phyloP scores from a whole-genome alignment of 2,329 filamentous ascomycete genomes.

The Helminthosporium solani region DNA sequence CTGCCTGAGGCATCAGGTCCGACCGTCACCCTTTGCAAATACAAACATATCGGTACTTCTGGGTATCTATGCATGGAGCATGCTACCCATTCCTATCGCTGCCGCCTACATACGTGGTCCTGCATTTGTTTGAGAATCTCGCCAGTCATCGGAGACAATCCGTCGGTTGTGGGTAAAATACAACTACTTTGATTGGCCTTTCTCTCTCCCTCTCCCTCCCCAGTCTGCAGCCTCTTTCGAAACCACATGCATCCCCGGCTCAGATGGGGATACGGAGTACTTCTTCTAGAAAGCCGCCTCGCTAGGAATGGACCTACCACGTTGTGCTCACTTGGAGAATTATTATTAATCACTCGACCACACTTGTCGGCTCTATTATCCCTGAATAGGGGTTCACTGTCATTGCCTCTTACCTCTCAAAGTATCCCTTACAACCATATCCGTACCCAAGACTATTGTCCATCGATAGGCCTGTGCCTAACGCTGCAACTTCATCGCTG shows the following conservation, averaged over 20 bases:
- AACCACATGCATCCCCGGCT: constrained; percentile 7
- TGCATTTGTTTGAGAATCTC: constrained; percentile 15
- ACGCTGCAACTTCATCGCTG: no score
- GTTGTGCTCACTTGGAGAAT: not conserved
- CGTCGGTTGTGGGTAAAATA: constrained; percentile 26
- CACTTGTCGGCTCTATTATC: not conserved
- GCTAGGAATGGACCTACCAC: not conserved
- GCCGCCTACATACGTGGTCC: constrained; percentile 11
- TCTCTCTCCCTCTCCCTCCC: constrained; percentile 21
- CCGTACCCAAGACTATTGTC: no score
- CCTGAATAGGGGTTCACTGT: no score
- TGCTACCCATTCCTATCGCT: no score
- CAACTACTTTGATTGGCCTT: constrained; percentile 3
- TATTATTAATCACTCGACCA: not conserved
- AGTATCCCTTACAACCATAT: no score
- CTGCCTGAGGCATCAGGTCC: not conserved
- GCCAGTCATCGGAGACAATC: constrained; percentile 18
- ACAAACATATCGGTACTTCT: not conserved
- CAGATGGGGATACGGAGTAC: not conserved
- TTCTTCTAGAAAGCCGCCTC: not conserved
- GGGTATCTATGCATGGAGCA: no score
- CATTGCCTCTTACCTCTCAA: no score
- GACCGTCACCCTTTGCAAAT: not conserved
- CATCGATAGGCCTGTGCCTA: no score
- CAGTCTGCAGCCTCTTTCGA: no score